Evolutionary conservation across 2,329 filamentous ascomycete species (phyloP), one percentile per base, ranked within the genome.

Genomic region (Aspergillus texensis): DNA sequence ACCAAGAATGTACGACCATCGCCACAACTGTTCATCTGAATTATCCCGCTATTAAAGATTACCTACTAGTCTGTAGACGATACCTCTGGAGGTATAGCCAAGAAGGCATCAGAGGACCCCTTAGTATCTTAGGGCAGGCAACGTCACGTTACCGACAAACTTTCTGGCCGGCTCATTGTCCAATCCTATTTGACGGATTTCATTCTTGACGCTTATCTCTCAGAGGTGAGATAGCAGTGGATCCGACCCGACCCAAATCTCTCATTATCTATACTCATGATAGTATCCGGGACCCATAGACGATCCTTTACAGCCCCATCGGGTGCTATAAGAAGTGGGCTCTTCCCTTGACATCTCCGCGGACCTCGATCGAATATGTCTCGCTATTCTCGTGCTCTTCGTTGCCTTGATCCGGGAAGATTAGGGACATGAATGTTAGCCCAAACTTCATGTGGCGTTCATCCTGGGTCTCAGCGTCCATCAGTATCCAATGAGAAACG

Each of bases 401-500:
- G 32, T 26, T 52, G 21, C 43, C 34, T 52, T 26, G 16, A 16
- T 28, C 43, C 45, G 57, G 34, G 16, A 55, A 30, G 19, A 55
- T 26, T 39, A 55, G 34, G 52, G 30, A 24, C 2, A 6, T 9
- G 32, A 39, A 26, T 9, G 34, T 55, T 28, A 21, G 6, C 52
- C 11, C 32, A 19, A 39, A 55, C 11, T 16, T 55, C n/a, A 26
- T 24, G 52, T 55, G 52, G 52, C 52, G n/a, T 14, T 19, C 11
- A 16, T 24, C 14, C 16, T 14, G 12, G 19, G n/a, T 39, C 21
- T 8, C 32, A 55, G 52, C 32, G 5, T 55, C 52, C 12, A 26
- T 10, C 9, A 24, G 19, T 19, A 60, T 63, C 71, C 71, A 72
- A 73, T 73, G 59, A 68, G 65, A 65, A 36, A 30, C 46, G 62